Percentiles rank a stretch among this genome's conserved stretches.
phyloP scores from a whole-genome alignment of 2,329 filamentous ascomycete species.

The Fusarium sp. region DNA sequence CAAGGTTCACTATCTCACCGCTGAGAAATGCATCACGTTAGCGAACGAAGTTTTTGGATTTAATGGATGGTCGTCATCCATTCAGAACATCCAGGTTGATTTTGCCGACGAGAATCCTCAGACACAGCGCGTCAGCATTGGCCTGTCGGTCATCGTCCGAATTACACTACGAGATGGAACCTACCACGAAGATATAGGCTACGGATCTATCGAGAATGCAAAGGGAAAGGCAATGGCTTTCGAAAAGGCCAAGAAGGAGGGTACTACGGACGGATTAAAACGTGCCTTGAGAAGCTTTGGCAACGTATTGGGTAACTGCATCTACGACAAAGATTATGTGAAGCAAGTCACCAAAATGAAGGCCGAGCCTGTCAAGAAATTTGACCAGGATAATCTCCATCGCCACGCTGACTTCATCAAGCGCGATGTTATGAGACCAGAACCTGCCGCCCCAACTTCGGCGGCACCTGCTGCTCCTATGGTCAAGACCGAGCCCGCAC shows the following conservation, averaged over 20 bases:
- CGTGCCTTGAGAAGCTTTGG: constrained; percentile 91
- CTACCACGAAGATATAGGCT: constrained; percentile 98
- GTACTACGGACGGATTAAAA: constrained; percentile 94
- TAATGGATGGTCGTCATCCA: constrained; percentile 97
- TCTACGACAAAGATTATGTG: constrained; percentile 97
- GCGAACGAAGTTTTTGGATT: constrained; percentile 97
- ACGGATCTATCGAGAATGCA: constrained; percentile 95
- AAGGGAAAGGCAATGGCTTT: constrained; percentile 96
- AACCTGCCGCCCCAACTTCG: constrained; percentile 25
- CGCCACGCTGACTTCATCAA: constrained; percentile 82
- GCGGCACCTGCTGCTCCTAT: constrained; percentile 22
- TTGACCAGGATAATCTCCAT: constrained; percentile 83
- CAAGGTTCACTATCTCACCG: constrained; percentile 94
- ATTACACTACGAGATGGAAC: constrained; percentile 93
- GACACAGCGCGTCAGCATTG: constrained; percentile 84
- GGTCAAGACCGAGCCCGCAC: constrained; percentile 50
- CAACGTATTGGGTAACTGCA: constrained; percentile 96
- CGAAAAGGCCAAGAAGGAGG: constrained; percentile 99
- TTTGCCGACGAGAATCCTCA: constrained; percentile 90
- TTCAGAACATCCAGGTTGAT: constrained; percentile 94
- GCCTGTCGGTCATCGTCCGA: constrained; percentile 89
- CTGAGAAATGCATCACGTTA: constrained; percentile 94
- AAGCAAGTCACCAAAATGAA: constrained; percentile 92
- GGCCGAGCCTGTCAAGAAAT: constrained; percentile 76
- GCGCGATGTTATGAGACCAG: constrained; percentile 61